phyloP scores from a whole-genome alignment of 306 rosid genomes.

The Cicer cuneatum region DNA sequence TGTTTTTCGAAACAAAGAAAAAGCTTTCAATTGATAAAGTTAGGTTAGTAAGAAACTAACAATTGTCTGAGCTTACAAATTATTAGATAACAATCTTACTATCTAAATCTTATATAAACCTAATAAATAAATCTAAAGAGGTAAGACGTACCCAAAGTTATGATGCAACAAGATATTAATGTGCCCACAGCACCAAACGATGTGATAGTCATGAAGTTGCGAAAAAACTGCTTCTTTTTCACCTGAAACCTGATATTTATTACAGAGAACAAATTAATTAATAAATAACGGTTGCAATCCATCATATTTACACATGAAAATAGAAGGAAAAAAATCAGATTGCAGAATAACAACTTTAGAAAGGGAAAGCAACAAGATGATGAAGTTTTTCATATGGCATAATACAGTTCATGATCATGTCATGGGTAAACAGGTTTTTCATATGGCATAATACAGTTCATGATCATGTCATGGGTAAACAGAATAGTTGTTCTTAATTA shows the following conservation, averaged over 20 bases:
- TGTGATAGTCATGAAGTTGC: slow-evolving; percentile 83
- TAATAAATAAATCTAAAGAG: slow-evolving; percentile 37
- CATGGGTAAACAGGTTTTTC: no score
- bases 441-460: not conserved
- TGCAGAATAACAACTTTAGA: slow-evolving; percentile 4
- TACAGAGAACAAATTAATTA: slow-evolving; percentile 40
- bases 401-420: no score
- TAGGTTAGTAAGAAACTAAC: not conserved
- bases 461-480: slow-evolving; percentile 15
- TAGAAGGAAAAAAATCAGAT: slow-evolving; percentile 2
- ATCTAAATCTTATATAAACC: slow-evolving; percentile 25
- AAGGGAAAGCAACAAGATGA: not conserved
- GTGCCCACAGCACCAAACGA: slow-evolving; percentile 97
- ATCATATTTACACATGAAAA: not conserved
- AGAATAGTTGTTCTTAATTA: slow-evolving; percentile 3
- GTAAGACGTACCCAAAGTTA: slow-evolving; percentile 69
- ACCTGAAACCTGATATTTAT: slow-evolving; percentile 87
- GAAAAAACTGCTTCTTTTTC: slow-evolving; percentile 97
- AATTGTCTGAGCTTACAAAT: not conserved
- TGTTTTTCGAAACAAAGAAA: not conserved
- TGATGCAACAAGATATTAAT: slow-evolving; percentile 75
- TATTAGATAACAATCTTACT: slow-evolving; percentile 5
- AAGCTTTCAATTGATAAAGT: slow-evolving; percentile 2
- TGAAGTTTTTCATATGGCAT: slow-evolving; percentile 1
- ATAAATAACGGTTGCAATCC: slow-evolving; percentile 34